phyloP scores from a whole-genome alignment of 2,329 filamentous ascomycete genomes.

The Sporothrix pseudoabietina region DNA sequence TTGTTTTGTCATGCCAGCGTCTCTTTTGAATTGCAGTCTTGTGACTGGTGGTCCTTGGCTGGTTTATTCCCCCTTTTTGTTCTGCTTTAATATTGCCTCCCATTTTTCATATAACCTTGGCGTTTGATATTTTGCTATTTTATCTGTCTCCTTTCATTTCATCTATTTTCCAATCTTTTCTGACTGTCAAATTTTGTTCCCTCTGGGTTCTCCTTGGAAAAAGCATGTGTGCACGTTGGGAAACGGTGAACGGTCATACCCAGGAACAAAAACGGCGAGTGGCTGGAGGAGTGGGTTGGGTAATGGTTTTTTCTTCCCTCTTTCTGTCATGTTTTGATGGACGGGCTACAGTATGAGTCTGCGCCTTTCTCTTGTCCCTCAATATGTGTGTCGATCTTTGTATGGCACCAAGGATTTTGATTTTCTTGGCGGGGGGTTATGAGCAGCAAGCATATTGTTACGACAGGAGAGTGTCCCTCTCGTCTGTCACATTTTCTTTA shows the following conservation, averaged over 20 bases:
- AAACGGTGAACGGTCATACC: not conserved
- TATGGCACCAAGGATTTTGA: not conserved
- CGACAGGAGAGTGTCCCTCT: not conserved
- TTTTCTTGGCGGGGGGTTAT: not conserved
- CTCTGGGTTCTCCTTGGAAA: not conserved
- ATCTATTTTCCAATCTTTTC: slow-evolving; percentile 25
- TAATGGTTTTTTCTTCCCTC: not conserved
- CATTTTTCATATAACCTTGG: not conserved
- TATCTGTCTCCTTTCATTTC: not conserved
- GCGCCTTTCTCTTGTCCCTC: not conserved
- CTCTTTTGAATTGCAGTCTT: slow-evolving; percentile 10
- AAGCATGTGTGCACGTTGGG: not conserved
- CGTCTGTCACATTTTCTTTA: not conserved
- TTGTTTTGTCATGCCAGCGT: slow-evolving; percentile 4
- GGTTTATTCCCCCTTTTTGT: not conserved
- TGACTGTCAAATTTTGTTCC: slow-evolving; percentile 25
- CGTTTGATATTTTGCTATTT: not conserved
- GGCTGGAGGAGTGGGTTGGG: not conserved
- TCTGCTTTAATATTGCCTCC: not conserved
- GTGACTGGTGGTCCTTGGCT: not conserved
- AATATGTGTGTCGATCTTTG: not conserved
- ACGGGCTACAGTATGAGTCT: not conserved
- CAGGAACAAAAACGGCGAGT: not conserved
- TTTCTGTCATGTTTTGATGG: not conserved
- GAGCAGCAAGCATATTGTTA: not conserved